Conservation (phyloP, 2,329 filamentous ascomycete species). For the Teratosphaeria zuluensis region DNA sequence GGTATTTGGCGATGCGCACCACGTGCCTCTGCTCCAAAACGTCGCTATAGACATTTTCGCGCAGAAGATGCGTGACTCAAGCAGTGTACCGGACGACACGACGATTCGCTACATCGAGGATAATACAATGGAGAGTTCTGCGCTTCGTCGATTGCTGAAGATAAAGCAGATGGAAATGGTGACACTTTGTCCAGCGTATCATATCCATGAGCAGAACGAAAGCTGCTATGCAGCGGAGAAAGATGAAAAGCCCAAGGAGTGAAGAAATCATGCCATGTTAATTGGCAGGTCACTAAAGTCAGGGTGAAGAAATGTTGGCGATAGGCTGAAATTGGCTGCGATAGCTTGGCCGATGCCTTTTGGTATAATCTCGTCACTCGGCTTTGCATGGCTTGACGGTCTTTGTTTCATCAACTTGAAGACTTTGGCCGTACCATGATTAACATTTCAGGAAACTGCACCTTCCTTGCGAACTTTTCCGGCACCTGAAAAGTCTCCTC, state of each 20-base stretch:
- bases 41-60: not conserved
- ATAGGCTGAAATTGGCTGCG: not conserved
- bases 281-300: not conserved
- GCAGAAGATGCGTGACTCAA: not conserved
- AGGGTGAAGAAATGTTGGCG: not conserved
- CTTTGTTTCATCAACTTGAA: not conserved
- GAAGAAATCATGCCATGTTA: not conserved
- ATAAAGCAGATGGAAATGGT: not conserved
- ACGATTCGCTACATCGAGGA: not conserved
- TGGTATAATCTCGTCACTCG: not conserved
- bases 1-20: conserved; percentile 1
- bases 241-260: not conserved
- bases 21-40: conserved; percentile 4
- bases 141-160: not conserved
- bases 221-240: not conserved
- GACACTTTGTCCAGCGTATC: not conserved
- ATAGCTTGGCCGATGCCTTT: not conserved
- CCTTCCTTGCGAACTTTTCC: not conserved
- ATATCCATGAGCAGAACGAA: not conserved
- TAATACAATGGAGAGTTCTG: not conserved
- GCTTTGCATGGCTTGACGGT: not conserved
- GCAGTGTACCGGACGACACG: not conserved
- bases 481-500: conserved; percentile 12
- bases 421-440: not conserved
- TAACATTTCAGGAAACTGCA: not conserved